These are phyloP conservation scores for Echinochloa phyllopogon DNA, from an alignment of 176 grass and related monocot species.

Conservation along the genomic window DNA sequence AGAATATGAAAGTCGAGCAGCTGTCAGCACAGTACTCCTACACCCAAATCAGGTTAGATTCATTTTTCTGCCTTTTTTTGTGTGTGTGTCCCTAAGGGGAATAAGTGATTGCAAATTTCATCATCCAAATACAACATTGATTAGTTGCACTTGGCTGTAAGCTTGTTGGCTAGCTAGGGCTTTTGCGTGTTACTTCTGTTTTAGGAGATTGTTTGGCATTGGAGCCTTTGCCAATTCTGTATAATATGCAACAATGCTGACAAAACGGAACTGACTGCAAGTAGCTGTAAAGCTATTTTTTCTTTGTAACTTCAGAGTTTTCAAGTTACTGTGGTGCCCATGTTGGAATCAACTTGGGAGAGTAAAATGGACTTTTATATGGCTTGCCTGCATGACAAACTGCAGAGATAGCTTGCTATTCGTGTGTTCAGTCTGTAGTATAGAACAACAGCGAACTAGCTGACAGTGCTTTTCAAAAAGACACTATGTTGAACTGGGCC, in stretches of 20 bases:
- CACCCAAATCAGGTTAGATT: conserved; percentile 92
- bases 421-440: not conserved
- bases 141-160: conserved; percentile 6
- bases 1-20: conserved; percentile 94
- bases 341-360: not conserved
- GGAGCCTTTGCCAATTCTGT: not conserved
- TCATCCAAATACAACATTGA: not conserved
- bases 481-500: not conserved
- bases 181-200: not conserved
- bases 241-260: not conserved
- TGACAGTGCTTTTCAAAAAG: not conserved
- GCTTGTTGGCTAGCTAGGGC: conserved; percentile 6
- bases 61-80: not conserved
- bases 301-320: not conserved
- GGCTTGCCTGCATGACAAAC: not conserved
- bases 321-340: not conserved
- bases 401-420: not conserved
- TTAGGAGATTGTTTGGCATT: conserved; percentile 1
- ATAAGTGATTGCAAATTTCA: not conserved
- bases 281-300: conserved; percentile 12
- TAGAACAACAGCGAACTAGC: not conserved
- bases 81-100: not conserved
- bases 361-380: not conserved
- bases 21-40: conserved; percentile 93
- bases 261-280: not conserved